A percentile compares a stretch with the other conserved stretches of the same genome.
Evolutionary conservation across 2,329 filamentous ascomycete genomes (phyloP).

Genomic region (Trichoderma simmonsii): DNA sequence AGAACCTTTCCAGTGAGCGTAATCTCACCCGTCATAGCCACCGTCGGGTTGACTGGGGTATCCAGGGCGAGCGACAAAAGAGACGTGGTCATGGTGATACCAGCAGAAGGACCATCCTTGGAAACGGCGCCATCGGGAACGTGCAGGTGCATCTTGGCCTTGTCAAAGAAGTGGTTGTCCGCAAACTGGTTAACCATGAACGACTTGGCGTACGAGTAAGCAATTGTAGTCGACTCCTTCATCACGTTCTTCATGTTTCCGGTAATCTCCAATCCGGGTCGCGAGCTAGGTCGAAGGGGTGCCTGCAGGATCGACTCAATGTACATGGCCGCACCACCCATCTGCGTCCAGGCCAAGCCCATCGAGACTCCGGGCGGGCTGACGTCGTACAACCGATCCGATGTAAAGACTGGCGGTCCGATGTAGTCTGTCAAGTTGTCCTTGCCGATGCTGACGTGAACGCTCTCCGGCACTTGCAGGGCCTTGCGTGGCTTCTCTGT

Average conservation of each 20-base stretch:
- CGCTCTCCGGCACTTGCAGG: slow-evolving; percentile 78
- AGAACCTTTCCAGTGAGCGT: slow-evolving; percentile 96
- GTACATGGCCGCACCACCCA: slow-evolving; percentile 94
- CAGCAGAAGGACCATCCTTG: slow-evolving; percentile 90
- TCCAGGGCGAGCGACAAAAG: slow-evolving; percentile 82
- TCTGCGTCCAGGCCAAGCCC: slow-evolving; percentile 96
- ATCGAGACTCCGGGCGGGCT: slow-evolving; percentile 94
- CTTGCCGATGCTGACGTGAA: slow-evolving; percentile 82
- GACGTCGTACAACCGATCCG: slow-evolving; percentile 89
- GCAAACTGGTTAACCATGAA: slow-evolving; percentile 81
- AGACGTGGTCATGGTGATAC: slow-evolving; percentile 97
- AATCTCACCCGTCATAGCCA: slow-evolving; percentile 97
- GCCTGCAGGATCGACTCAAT: slow-evolving; percentile 94
- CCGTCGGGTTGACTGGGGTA: slow-evolving; percentile 72
- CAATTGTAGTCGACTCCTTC: slow-evolving; percentile 95
- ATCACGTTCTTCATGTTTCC: slow-evolving; percentile 95
- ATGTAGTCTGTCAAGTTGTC: slow-evolving; percentile 96
- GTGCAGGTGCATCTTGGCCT: slow-evolving; percentile 91
- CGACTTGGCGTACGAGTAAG: slow-evolving; percentile 93
- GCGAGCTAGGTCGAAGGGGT: slow-evolving; percentile 68
- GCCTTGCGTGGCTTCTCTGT: slow-evolving; percentile 71
- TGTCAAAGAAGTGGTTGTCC: slow-evolving; percentile 92
- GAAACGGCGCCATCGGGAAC: slow-evolving; percentile 94
- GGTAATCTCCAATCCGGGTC: slow-evolving; percentile 82
- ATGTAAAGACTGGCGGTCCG: slow-evolving; percentile 90